A percentile compares a stretch with the other conserved stretches of the same genome.
These are phyloP conservation scores for Olyra latifolia DNA, from an alignment of 176 grass and related monocot species.

Conservation along the genomic window DNA sequence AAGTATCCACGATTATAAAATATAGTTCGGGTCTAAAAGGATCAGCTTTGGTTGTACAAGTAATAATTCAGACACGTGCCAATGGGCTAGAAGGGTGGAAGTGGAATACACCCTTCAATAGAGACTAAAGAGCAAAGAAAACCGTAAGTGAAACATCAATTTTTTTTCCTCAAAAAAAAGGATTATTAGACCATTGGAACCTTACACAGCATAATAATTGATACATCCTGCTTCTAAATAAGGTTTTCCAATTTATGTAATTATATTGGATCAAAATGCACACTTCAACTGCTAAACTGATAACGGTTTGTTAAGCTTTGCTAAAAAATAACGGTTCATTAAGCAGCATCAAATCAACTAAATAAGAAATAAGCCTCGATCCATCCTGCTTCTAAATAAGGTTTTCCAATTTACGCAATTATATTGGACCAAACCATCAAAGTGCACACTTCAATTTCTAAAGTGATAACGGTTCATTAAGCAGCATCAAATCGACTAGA, in stretches of 20 bases:
- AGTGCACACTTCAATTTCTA: not conserved
- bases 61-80: not conserved
- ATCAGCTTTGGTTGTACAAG: not conserved
- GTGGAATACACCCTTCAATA: not conserved
- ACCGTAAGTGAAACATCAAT: not conserved
- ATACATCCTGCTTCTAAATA: not conserved
- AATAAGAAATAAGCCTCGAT: not conserved
- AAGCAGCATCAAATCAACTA: not conserved
- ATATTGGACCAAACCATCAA: not conserved
- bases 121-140: constrained; percentile 6
- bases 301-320: not conserved
- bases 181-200: not conserved
- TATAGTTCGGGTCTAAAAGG: not conserved
- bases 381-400: not conserved
- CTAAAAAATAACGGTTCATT: not conserved
- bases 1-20: not conserved
- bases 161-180: not conserved
- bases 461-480: not conserved
- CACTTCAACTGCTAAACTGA: not conserved
- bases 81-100: too few relatives aligned
- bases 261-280: not conserved
- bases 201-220: not conserved
- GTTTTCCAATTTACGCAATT: not conserved
- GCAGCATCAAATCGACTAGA: not conserved
- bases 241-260: not conserved